Evolutionary conservation across 2,329 filamentous ascomycete species (phyloP), one percentile per base, ranked within the genome.

Genomic region (Cylindrodendrum hubeiense): DNA sequence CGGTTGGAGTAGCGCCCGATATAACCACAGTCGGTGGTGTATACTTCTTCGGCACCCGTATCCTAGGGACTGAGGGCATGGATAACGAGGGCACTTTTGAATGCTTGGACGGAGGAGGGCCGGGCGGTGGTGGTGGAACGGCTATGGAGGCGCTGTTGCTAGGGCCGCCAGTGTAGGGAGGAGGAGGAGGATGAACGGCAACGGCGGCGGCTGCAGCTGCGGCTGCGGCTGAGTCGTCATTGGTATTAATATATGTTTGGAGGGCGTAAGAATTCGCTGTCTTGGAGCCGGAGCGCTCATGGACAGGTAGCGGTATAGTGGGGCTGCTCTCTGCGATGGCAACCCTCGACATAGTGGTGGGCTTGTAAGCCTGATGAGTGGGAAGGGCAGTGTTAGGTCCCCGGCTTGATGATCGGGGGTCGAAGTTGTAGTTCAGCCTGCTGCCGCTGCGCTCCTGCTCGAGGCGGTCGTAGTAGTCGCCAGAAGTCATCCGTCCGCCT

Each of bases 311-410:
- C 50, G 37, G 60, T 4, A 41, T 41, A 22, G 46, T 10, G 22
- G 69, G 64, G 30, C 67, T 67, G 57, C 49, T 41, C 24, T 60
- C n/a, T 30, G 19, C 12, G 28, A 17, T 19, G 9, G 54, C 43
- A 22, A 37, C 22, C 30, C 22, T 19, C 15, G 64, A 67, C 30
- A 70, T 50, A 8, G 78, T 74, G 5, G 76, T 77, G 1, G 83
- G 82, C 21, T 85, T 79, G 53, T 87, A 87, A 0, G 85, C 85
- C 0, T 81, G 82, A 63, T 87, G 85, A 0, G 83, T 77, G 0
- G 85, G 85, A 44, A 86, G 76, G 1, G 79, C 78, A 47, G 68
- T 78, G 15, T 54, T 58, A 4, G 73, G 72, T 3, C 69, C 74
- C 10, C 70, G 67, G 10, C 63, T 54, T 5, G 49, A 58, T 0